Percentiles rank a stretch among this genome's conserved stretches.
Evolutionary conservation across 2,329 filamentous ascomycete genomes (phyloP).

Genomic region (Pseudogymnoascus destructans): DNA sequence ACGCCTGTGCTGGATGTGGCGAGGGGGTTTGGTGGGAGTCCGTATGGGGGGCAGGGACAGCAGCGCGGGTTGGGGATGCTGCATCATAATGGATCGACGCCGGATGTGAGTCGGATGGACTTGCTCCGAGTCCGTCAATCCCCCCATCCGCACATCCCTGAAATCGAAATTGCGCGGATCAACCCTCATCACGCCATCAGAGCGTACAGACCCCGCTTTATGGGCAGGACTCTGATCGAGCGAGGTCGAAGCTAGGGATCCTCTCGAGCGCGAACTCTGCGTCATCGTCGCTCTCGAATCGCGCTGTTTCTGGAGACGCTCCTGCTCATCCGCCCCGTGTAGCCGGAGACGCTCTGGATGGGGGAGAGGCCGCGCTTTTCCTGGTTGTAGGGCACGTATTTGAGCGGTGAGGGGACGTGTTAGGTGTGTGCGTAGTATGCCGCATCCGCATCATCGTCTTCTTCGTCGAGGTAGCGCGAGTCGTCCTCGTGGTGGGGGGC

Average conservation of each 20-base stretch:
- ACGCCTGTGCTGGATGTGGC: slow-evolving; percentile 50
- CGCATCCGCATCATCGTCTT: slow-evolving; percentile 31
- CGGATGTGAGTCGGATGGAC: slow-evolving; percentile 36
- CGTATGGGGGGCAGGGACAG: slow-evolving; percentile 49
- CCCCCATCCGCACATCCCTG: slow-evolving; percentile 23
- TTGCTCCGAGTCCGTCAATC: slow-evolving; percentile 31
- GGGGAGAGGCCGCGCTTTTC: slow-evolving; percentile 68
- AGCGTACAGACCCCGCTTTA: slow-evolving; percentile 40
- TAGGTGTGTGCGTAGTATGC: slow-evolving; percentile 31
- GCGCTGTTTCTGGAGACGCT: slow-evolving; percentile 35
- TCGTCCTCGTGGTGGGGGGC: slow-evolving; percentile 19
- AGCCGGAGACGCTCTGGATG: slow-evolving; percentile 88
- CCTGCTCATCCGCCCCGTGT: slow-evolving; percentile 52
- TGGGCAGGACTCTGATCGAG: slow-evolving; percentile 26
- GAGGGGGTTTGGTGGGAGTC: slow-evolving; percentile 45
- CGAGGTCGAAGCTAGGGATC: slow-evolving; percentile 46
- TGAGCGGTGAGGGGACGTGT: slow-evolving; percentile 49
- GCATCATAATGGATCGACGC: slow-evolving; percentile 37
- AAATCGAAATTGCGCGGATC: slow-evolving; percentile 24
- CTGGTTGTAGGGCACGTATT: slow-evolving; percentile 55
- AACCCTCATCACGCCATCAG: slow-evolving; percentile 23
- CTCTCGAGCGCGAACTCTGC: slow-evolving; percentile 41
- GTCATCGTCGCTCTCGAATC: slow-evolving; percentile 38
- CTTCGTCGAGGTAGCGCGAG: slow-evolving; percentile 20
- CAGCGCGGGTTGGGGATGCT: slow-evolving; percentile 50